Conservation (phyloP, 2,329 filamentous ascomycete species). For the Stemphylium vesicarium region DNA sequence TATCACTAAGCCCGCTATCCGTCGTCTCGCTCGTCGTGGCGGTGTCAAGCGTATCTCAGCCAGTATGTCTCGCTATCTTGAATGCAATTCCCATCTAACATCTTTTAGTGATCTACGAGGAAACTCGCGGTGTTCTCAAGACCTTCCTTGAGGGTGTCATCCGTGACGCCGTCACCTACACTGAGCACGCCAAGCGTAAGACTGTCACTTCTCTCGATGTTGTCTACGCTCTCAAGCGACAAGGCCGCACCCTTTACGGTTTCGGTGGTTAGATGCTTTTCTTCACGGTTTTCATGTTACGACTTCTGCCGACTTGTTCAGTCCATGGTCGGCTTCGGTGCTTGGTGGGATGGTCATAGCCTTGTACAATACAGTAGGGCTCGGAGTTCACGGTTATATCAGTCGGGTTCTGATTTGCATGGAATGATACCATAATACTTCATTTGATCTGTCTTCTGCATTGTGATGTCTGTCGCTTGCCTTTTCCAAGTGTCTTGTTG, state of each 20-base stretch:
- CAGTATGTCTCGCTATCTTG: conserved; percentile 46
- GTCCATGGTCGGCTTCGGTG: conserved; percentile 67
- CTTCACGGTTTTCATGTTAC: conserved; percentile 45
- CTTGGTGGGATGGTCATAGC: conserved; percentile 43
- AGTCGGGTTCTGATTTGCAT: conserved; percentile 35
- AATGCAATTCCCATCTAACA: conserved; percentile 30
- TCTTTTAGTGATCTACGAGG: conserved; percentile 74
- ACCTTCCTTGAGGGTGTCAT: conserved; percentile 80
- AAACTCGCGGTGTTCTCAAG: conserved; percentile 79
- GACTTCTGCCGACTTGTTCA: conserved; percentile 37
- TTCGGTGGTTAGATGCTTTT: conserved; percentile 76
- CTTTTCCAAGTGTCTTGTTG: not conserved
- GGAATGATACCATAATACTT: conserved; percentile 46
- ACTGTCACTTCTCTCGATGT: conserved; percentile 74
- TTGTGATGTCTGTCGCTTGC: conserved; percentile 10
- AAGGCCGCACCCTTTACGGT: conserved; percentile 78
- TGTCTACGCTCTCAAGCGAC: conserved; percentile 68
- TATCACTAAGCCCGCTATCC: conserved; percentile 62
- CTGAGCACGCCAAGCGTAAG: conserved; percentile 82
- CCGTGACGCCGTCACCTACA: conserved; percentile 78
- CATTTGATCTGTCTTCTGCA: not conserved
- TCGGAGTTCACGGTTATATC: conserved; percentile 45
- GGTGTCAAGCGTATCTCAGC: conserved; percentile 62
- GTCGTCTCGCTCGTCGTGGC: conserved; percentile 61
- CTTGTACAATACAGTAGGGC: conserved; percentile 40